Base-by-base conservation (phyloP, 495 filamentous ascomycete species). In the Physcia stellaris region DNA sequence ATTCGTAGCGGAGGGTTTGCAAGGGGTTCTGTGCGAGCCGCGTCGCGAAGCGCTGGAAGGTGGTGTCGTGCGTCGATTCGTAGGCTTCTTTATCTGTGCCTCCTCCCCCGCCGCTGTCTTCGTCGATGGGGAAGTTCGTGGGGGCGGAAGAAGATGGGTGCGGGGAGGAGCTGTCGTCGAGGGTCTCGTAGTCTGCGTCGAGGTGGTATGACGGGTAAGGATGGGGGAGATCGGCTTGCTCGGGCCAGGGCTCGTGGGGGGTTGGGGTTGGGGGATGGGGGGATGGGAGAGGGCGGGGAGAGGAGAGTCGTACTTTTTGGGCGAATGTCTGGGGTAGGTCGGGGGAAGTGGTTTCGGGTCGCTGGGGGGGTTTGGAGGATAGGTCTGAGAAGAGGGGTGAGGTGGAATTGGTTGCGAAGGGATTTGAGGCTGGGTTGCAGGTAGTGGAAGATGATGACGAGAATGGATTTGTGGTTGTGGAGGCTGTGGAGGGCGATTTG, bases 1-100 rank as follows among this genome's bases (percentile, higher is more conserved):
- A 92, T 55, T 96, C 87, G 52, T 96, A 99, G 29, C 92, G 76
- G 24, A 99, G 75, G 11, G 86, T 79, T 51, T 98, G 90, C 45
- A 94, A 85, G 0, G 90, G 86, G 59, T 98, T 98, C 55, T 96
- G 83, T 1, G 71, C 74, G 6, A 95, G 67, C 2, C 86, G 64
- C 49, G 86, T 86, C 0, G 92, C 87, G 55, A 99, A 71, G 39
- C 75, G 79, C 55, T 94, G 86, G 62, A 99, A 99, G 0, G 79
- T 76, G 32, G 77, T 81, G 63, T 98, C 90, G 52, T 92, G 70
- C 24, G 59, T 68, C 18, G 77, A 83, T 51, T 95, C 88, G 54
- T 83, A 92, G 1, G 77, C 73, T 24, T 86, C 83, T 55, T 81
- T 86, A 40, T 83, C 75, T 34, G 87, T 80, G n/a, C 74, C 71